Conservation (phyloP, 2,329 filamentous ascomycete species). For the Daldinia eschscholtzii region DNA sequence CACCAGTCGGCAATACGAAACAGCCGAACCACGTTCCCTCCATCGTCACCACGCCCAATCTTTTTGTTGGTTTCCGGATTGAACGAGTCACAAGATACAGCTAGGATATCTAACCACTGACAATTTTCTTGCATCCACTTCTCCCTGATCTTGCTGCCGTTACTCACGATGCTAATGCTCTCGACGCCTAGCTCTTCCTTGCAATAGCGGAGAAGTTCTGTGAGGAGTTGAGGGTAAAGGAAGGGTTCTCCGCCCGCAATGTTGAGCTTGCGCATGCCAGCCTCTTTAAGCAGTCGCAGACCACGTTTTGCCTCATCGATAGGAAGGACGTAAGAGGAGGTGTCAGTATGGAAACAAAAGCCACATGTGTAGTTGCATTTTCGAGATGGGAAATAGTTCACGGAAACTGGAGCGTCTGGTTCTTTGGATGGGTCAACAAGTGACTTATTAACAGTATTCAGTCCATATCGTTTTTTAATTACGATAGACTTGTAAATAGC, state of each 20-base stretch:
- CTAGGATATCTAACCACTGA: slow-evolving; percentile 65
- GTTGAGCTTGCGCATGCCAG: slow-evolving; percentile 68
- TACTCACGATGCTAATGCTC: slow-evolving; percentile 66
- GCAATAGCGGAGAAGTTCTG: slow-evolving; percentile 60
- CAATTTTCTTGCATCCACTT: slow-evolving; percentile 59
- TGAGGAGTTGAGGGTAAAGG: slow-evolving; percentile 60
- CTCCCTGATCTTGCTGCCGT: slow-evolving; percentile 62
- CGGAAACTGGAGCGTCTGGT: slow-evolving; percentile 52
- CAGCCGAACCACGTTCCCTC: slow-evolving; percentile 60
- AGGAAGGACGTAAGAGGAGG: slow-evolving; percentile 58
- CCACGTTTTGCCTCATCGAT: slow-evolving; percentile 59
- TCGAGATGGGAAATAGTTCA: slow-evolving; percentile 63
- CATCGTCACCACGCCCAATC: slow-evolving; percentile 63
- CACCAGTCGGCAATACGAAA: slow-evolving; percentile 62
- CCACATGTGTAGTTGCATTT: slow-evolving; percentile 63
- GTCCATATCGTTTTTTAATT: neutral
- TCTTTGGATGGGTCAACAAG: neutral
- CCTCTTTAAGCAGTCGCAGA: slow-evolving; percentile 60
- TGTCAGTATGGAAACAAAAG: slow-evolving; percentile 70
- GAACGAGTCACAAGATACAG: slow-evolving; percentile 69
- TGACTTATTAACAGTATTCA: neutral
- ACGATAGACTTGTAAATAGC: neutral
- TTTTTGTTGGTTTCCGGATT: slow-evolving; percentile 61
- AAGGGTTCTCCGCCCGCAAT: slow-evolving; percentile 69
- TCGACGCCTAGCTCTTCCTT: slow-evolving; percentile 64